These are phyloP conservation scores for Saturnispora galanensis DNA, from an alignment of 805 yeast species.

Conservation along the genomic window DNA sequence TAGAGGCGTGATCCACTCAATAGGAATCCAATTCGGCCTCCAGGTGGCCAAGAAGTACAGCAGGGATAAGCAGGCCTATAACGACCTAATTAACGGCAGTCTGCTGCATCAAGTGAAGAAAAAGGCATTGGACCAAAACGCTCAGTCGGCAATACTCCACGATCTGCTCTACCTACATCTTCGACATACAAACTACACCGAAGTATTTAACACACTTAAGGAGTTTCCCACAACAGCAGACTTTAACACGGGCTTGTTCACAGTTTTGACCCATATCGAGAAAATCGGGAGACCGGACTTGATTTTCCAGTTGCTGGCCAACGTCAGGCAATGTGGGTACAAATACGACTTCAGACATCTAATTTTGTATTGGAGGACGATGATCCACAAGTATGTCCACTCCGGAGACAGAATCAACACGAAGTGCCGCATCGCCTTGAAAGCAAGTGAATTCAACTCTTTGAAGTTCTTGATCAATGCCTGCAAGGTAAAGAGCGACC, in stretches of 20 bases:
- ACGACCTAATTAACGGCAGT: constrained; percentile 11
- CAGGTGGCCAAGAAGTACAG: constrained; percentile 12
- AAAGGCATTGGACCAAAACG: constrained; percentile 8
- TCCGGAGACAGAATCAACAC: constrained; percentile 13
- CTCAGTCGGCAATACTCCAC: constrained; percentile 9
- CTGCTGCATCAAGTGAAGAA: constrained; percentile 11
- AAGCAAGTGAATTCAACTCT: constrained; percentile 5
- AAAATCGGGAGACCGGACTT: constrained; percentile 15
- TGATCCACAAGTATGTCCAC: constrained; percentile 17
- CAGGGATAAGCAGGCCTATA: constrained; percentile 6
- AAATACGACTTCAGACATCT: constrained; percentile 14
- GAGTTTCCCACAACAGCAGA: constrained; percentile 4
- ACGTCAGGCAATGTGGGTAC: constrained; percentile 21
- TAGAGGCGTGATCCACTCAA: constrained; percentile 9
- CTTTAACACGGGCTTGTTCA: constrained; percentile 9
- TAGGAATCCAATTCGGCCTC: constrained; percentile 13
- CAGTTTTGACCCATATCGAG: constrained; percentile 14
- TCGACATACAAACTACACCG: constrained; percentile 11
- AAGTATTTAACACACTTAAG: constrained; percentile 7
- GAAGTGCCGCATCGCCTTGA: constrained; percentile 10
- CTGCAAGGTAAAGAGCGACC: constrained; percentile 3
- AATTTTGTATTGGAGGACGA: constrained; percentile 16
- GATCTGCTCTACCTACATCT: constrained; percentile 16
- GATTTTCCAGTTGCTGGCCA: constrained; percentile 15
- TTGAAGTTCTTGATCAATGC: constrained; percentile 8